A percentile compares a stretch with the other conserved stretches of the same genome.
phyloP scores from a whole-genome alignment of 2,329 filamentous ascomycete species.

The Cytospora leucostoma region DNA sequence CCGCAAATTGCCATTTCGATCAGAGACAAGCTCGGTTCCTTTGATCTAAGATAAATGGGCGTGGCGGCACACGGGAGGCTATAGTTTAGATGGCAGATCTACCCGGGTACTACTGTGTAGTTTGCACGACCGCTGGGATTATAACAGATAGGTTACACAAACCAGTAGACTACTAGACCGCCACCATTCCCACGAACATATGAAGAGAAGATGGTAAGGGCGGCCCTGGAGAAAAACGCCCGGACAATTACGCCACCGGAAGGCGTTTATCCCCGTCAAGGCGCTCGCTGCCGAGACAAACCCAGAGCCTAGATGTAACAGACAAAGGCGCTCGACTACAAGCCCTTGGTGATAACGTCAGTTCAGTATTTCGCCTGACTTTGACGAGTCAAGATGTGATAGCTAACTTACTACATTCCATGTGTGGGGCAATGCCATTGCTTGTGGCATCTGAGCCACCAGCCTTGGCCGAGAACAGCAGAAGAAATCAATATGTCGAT shows the following conservation, averaged over 20 bases:
- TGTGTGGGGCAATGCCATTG: not conserved
- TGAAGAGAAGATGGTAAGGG: not conserved
- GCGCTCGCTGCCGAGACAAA: slow-evolving; percentile 3
- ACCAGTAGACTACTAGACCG: not conserved
- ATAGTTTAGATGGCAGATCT: not conserved
- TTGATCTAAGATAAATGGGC: not conserved
- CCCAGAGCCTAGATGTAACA: not conserved
- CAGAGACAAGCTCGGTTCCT: not conserved
- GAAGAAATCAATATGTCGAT: not conserved
- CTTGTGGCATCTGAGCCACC: not conserved
- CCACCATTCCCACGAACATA: not conserved
- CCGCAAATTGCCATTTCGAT: not conserved
- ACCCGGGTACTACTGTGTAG: not conserved
- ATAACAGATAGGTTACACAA: not conserved
- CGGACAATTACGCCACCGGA: not conserved
- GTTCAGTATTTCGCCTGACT: not conserved
- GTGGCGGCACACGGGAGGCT: not conserved
- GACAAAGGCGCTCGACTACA: not conserved
- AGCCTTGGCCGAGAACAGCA: not conserved
- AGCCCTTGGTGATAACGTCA: not conserved
- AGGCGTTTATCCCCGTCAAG: not conserved
- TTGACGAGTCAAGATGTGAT: not conserved
- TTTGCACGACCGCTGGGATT: not conserved
- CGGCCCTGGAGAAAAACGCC: not conserved
- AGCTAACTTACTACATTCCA: not conserved